Evolutionary conservation across 495 filamentous ascomycete species (phyloP).

Genomic region (Talaromyces stipitatus): DNA sequence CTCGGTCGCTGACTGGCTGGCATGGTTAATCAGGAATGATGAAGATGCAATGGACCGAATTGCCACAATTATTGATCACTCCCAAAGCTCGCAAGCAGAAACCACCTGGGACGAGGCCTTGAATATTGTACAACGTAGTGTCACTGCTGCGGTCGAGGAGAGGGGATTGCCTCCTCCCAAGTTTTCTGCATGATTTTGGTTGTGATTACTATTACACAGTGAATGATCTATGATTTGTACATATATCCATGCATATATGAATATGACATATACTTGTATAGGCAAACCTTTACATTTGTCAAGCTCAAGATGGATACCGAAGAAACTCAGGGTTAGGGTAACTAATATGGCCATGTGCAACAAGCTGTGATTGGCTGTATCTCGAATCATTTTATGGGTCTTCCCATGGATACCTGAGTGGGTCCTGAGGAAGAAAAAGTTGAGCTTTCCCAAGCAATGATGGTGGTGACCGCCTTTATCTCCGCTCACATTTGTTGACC

Average conservation of each 20-base stretch:
- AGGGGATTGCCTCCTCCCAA: constrained; percentile 51
- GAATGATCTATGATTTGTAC: not conserved
- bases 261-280: not conserved
- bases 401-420: not conserved
- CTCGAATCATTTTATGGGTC: too few species aligned
- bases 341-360: too few species aligned
- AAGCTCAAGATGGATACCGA: too few species aligned
- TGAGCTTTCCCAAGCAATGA: not conserved
- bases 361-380: too few species aligned
- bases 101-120: constrained; percentile 47
- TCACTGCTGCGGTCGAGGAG: constrained; percentile 51
- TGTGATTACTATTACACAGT: not conserved
- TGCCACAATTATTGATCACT: not conserved
- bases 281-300: too few species aligned
- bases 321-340: not conserved
- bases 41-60: constrained; percentile 16
- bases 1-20: constrained; percentile 61
- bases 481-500: too few species aligned
- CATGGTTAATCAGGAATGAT: constrained; percentile 57
- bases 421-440: not conserved
- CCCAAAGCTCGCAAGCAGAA: constrained; percentile 5
- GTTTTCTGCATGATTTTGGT: not conserved
- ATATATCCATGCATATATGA: not conserved
- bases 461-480: not conserved
- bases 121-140: constrained; percentile 42